Evolutionary conservation across 345 rosid species (phyloP), one percentile per base, ranked within the genome.

Genomic region (Ailanthus altissimus): DNA sequence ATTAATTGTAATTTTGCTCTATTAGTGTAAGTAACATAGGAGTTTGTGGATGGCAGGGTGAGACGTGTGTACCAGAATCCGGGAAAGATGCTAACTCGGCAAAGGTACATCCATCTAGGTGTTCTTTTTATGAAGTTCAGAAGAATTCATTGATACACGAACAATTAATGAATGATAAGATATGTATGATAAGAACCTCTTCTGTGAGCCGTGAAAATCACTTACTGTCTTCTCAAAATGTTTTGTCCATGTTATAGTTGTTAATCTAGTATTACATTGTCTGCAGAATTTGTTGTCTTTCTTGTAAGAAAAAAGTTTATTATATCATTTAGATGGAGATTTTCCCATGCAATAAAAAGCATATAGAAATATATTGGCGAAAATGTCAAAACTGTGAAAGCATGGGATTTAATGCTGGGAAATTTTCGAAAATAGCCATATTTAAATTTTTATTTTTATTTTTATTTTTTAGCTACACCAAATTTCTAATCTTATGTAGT

Each of bases 31-130:
- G 6, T 49, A 75, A 67, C 54, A 57, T 6, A 4, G 66, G 76
- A 65, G 36, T 83, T 75, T 84, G 75, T 78, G 74, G 25, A 81
- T 85, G 80, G 71, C 86, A 97, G 99, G 99, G 99, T 28, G 99
- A 97, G 84, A 83, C 85, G 5, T 77, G 56, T 83, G 88, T 73
- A 75, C 81, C 89, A 72, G 98, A 97, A 81, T 70, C 91, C 2
- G 93, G 84, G 58, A 91, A 90, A 76, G 99, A 94, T 36, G 83
- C 83, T 69, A 67, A 82, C 47, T n/a, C 80, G 21, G 90, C 67
- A 70, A 91, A 93, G 97, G 98, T 94, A 80, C 50, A 70, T 46
- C 47, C 32, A 25, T 63, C 32, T 70, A 21, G 18, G 26, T 62
- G 46, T 70, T 70, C 25, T 58, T 71, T 64, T 57, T 42, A 70